phyloP scores from a whole-genome alignment of 257 asterid species.

The Solanum commersonii region DNA sequence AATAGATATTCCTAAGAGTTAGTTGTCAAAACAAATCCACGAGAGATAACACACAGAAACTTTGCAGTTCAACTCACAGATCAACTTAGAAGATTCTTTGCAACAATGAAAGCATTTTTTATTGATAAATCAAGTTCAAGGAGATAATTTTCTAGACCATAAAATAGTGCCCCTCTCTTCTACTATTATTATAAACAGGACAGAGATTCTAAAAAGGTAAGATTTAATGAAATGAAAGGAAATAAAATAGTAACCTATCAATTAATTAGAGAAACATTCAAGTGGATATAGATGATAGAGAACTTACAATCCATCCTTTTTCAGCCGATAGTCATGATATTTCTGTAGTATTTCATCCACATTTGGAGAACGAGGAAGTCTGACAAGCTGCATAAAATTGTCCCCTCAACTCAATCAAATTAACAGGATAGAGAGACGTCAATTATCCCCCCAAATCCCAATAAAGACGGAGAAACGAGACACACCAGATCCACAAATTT shows the following conservation, averaged over 20 bases:
- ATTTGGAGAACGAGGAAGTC: constrained; percentile 66
- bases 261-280: neutral
- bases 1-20: neutral
- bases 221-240: neutral
- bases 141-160: neutral
- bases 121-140: neutral
- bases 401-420: neutral
- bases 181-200: neutral
- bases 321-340: constrained; percentile 40
- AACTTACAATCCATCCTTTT: constrained; percentile 51
- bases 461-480: neutral
- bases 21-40: neutral
- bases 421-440: neutral
- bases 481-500: neutral
- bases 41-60: neutral
- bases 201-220: neutral
- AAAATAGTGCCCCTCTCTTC: neutral
- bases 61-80: neutral
- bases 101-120: neutral
- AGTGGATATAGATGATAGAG: neutral
- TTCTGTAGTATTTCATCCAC: constrained; percentile 49
- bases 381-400: constrained; percentile 49
- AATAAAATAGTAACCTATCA: neutral
- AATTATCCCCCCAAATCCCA: neutral
- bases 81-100: neutral